phyloP scores from a whole-genome alignment of 768 basidiomycete genomes.

The Butyriboletus loyo region DNA sequence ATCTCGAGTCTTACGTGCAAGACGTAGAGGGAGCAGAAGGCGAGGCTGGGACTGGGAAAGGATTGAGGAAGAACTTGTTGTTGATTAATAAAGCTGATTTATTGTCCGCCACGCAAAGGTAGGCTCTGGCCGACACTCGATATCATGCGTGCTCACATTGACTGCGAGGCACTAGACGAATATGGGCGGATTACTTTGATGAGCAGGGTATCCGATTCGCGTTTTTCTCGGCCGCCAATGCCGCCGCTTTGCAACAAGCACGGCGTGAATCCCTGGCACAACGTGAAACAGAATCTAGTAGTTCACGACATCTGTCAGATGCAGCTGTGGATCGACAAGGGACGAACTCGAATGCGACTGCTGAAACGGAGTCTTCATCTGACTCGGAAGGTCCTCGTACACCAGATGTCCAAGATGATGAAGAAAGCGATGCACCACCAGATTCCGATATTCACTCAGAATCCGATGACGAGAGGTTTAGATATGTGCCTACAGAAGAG shows the following conservation, averaged over 20 bases:
- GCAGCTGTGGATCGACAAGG: background rate
- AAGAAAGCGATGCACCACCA: constrained; percentile 26
- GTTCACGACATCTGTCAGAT: constrained; percentile 2
- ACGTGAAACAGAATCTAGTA: constrained; percentile 20
- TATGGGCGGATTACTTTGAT: constrained; percentile 94
- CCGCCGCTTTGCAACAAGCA: constrained; percentile 77
- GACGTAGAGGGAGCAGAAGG: constrained; percentile 85
- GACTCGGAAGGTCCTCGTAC: constrained; percentile 30
- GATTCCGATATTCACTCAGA: constrained; percentile 30
- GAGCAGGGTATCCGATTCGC: constrained; percentile 70
- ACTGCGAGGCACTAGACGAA: constrained; percentile 50
- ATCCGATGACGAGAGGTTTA: constrained; percentile 37
- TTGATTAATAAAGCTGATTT: constrained; percentile 97
- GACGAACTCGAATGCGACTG: background rate
- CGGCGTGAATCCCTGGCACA: constrained; percentile 45
- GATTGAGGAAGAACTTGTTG: constrained; percentile 70
- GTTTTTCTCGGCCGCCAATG: constrained; percentile 92
- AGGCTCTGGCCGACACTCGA: constrained; percentile 8
- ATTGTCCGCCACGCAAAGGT: constrained; percentile 85
- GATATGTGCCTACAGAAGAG: constrained; percentile 54
- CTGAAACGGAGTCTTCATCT: constrained; percentile 28
- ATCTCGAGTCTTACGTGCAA: constrained; percentile 79
- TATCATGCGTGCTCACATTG: background rate
- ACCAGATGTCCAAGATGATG: constrained; percentile 28
- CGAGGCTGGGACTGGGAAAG: constrained; percentile 72